Evolutionary conservation across 2,329 filamentous ascomycete genomes (phyloP).

Genomic region (Eutypella sp.): DNA sequence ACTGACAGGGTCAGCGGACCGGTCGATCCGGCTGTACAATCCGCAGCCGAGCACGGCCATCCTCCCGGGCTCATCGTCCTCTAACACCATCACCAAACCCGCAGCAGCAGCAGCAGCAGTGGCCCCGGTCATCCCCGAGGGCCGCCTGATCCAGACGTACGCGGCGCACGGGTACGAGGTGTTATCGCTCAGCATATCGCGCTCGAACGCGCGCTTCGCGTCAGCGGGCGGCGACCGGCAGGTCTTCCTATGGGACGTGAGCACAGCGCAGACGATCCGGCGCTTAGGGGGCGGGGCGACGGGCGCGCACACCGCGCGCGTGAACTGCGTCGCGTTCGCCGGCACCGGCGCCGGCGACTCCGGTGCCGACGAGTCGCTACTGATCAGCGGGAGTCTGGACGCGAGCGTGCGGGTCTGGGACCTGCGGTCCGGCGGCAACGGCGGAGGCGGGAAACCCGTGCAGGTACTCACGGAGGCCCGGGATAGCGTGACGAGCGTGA

Average conservation of each 20-base stretch:
- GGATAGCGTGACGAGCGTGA: slow-evolving; percentile 58
- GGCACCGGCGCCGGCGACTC: slow-evolving; percentile 58
- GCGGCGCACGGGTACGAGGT: slow-evolving; percentile 88
- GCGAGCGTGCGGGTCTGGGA: slow-evolving; percentile 76
- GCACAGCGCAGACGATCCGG: slow-evolving; percentile 69
- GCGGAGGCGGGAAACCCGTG: slow-evolving; percentile 57
- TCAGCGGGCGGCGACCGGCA: slow-evolving; percentile 85
- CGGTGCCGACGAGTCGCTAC: slow-evolving; percentile 66
- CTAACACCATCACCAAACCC: slow-evolving; percentile 28
- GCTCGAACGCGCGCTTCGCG: slow-evolving; percentile 78
- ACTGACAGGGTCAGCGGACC: slow-evolving; percentile 81
- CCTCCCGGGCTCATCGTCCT: slow-evolving; percentile 8
- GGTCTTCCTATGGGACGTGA: slow-evolving; percentile 93
- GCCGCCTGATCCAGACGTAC: slow-evolving; percentile 79
- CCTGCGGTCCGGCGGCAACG: slow-evolving; percentile 42
- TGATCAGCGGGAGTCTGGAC: slow-evolving; percentile 72
- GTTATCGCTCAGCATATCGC: slow-evolving; percentile 68
- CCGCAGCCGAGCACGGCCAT: slow-evolving; percentile 45
- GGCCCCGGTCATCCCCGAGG: slow-evolving; percentile 33
- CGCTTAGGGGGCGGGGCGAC: slow-evolving; percentile 60
- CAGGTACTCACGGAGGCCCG: slow-evolving; percentile 69
- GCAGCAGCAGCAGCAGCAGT: slow-evolving; percentile 27
- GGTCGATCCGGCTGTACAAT: slow-evolving; percentile 82
- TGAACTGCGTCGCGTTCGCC: slow-evolving; percentile 54
- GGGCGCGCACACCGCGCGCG: slow-evolving; percentile 65